Conservation (phyloP, 2,329 filamentous ascomycete species). For the Ustulina deusta region DNA sequence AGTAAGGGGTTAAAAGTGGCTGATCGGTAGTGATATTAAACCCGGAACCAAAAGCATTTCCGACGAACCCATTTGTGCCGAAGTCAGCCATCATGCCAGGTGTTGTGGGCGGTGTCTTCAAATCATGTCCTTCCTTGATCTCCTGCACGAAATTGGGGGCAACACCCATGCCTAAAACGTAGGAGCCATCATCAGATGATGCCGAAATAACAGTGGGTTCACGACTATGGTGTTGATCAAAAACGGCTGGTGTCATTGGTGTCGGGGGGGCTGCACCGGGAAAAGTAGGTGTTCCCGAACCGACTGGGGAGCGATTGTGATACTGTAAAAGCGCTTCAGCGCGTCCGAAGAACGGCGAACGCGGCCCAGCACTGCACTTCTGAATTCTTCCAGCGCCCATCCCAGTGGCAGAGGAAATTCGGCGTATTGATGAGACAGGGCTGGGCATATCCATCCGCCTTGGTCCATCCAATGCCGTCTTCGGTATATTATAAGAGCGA, state of each 20-base stretch:
- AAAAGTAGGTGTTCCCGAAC: conserved; percentile 53
- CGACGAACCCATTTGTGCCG: conserved; percentile 56
- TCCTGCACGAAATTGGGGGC: conserved; percentile 43
- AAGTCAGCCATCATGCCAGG: conserved; percentile 61
- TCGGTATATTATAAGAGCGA: conserved; percentile 57
- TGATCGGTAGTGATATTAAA: conserved; percentile 59
- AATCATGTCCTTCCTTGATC: conserved; percentile 55
- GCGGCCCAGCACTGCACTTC: conserved; percentile 55
- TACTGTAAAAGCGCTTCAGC: conserved; percentile 59
- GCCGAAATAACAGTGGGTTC: conserved; percentile 57
- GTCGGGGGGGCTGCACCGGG: conserved; percentile 61
- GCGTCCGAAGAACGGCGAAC: conserved; percentile 60
- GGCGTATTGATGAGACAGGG: conserved; percentile 60
- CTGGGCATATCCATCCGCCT: conserved; percentile 60
- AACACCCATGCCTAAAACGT: conserved; percentile 46
- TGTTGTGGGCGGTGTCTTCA: conserved; percentile 67
- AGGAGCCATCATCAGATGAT: conserved; percentile 55
- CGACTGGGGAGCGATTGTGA: conserved; percentile 58
- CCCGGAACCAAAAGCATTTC: conserved; percentile 44
- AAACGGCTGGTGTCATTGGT: conserved; percentile 61
- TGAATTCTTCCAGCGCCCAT: conserved; percentile 57
- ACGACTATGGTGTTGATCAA: conserved; percentile 53
- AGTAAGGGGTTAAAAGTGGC: conserved; percentile 62
- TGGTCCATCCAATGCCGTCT: conserved; percentile 61
- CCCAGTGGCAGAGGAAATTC: conserved; percentile 65